phyloP scores from a whole-genome alignment of 1,139 yeast genomes.

The Nakaseomyces sp. region DNA sequence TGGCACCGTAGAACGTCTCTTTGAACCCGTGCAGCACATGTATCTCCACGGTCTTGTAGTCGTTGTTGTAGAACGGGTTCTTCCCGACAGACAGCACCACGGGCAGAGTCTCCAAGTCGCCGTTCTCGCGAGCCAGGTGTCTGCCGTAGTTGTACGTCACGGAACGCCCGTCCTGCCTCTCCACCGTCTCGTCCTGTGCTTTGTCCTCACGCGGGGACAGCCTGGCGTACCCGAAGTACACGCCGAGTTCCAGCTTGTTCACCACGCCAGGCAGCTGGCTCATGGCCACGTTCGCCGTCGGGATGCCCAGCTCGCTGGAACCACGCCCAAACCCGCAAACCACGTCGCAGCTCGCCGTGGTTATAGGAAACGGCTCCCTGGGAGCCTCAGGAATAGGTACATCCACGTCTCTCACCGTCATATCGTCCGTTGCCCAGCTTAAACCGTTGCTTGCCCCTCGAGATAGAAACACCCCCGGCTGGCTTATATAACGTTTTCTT shows the following conservation, averaged over 20 bases:
- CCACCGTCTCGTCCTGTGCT: conserved; percentile 15
- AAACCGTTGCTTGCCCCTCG: too few relatives aligned
- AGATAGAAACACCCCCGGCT: too few relatives aligned
- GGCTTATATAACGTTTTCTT: too few relatives aligned
- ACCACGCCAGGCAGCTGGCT: conserved; percentile 38
- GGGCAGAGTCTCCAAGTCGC: conserved; percentile 46
- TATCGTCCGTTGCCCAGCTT: not conserved
- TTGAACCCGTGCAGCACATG: conserved; percentile 73
- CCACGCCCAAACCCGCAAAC: conserved; percentile 95
- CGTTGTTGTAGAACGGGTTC: conserved; percentile 84
- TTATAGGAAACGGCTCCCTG: conserved; percentile 57
- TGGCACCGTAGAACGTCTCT: conserved; percentile 73
- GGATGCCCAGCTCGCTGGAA: conserved; percentile 84
- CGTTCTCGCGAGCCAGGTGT: conserved; percentile 33
- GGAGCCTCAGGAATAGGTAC: conserved; percentile 42
- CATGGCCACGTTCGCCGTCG: conserved; percentile 86
- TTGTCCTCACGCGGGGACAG: conserved; percentile 13
- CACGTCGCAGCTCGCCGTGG: conserved; percentile 43
- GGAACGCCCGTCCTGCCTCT: conserved; percentile 33
- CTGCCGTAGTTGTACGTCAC: conserved; percentile 59
- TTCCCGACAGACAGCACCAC: conserved; percentile 95
- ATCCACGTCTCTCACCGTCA: conserved; percentile 14
- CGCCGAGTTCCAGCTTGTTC: conserved; percentile 60
- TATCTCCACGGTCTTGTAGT: conserved; percentile 62
- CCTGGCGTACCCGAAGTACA: conserved; percentile 79